phyloP scores from a whole-genome alignment of 2,329 filamentous ascomycete species.

The Didymella lethalis region DNA sequence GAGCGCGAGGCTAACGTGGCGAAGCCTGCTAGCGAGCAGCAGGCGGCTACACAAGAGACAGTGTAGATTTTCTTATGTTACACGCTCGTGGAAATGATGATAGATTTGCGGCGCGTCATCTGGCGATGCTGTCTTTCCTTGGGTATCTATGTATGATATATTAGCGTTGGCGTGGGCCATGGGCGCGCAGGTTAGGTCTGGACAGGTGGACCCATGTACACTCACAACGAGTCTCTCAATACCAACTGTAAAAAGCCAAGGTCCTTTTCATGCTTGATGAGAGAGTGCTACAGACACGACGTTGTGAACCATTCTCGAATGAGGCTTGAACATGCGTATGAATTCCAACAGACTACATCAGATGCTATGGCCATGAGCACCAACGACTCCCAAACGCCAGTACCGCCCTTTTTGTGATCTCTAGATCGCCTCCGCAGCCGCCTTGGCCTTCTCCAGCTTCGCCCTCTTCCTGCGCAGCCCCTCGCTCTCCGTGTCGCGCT shows the following conservation, averaged over 20 bases:
- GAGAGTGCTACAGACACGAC: too few relatives aligned
- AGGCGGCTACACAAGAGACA: slow-evolving; percentile 46
- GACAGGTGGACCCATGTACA: slow-evolving; percentile 2
- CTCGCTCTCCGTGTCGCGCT: slow-evolving; percentile 89
- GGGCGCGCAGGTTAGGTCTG: slow-evolving; percentile 9
- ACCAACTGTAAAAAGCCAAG: slow-evolving; percentile 7
- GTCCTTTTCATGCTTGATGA: not conserved
- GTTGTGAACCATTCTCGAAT: not conserved
- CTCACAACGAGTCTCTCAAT: slow-evolving; percentile 11
- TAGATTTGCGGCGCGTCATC: not conserved
- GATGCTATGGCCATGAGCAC: not conserved
- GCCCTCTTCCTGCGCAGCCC: slow-evolving; percentile 88
- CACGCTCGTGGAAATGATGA: slow-evolving; percentile 4
- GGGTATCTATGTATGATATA: slow-evolving; percentile 20
- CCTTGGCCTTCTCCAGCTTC: slow-evolving; percentile 74
- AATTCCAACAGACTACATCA: slow-evolving; percentile 1
- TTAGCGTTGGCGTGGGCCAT: slow-evolving; percentile 22
- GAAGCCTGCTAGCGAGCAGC: slow-evolving; percentile 51
- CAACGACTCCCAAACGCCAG: slow-evolving; percentile 18
- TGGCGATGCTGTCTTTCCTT: slow-evolving; percentile 6
- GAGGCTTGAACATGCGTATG: not conserved
- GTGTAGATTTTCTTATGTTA: slow-evolving; percentile 19
- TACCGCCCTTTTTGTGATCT: not conserved
- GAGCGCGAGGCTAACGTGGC: slow-evolving; percentile 46
- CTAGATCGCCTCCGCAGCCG: slow-evolving; percentile 37